Conservation (phyloP, 345 rosid genomes). For the Gossypium sturtianum region DNA sequence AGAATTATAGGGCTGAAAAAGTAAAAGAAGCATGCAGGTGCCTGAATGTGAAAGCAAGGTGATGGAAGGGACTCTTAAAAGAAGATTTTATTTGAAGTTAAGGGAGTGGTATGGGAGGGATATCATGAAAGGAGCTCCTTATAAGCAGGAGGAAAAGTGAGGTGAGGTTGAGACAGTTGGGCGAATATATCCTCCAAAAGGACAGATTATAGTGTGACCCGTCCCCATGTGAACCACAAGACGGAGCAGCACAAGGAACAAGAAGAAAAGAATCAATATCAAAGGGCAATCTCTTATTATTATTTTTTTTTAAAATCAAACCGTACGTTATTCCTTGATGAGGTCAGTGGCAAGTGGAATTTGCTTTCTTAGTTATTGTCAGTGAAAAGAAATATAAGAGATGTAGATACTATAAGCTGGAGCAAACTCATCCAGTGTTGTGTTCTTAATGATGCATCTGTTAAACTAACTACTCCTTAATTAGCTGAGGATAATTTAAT, state of each 20-base stretch:
- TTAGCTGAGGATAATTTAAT: no score
- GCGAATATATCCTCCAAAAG: background rate
- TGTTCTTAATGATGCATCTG: background rate
- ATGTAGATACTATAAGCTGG: background rate
- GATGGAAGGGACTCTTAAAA: no score
- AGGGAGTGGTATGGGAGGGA: background rate
- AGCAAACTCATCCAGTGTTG: background rate
- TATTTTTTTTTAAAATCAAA: background rate
- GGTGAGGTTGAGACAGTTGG: background rate
- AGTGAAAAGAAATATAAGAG: background rate
- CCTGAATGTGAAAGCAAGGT: background rate
- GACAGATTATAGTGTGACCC: background rate
- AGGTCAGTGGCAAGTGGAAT: background rate
- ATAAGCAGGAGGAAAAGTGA: background rate
- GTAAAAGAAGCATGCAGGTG: background rate
- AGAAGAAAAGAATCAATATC: background rate
- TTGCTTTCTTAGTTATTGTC: background rate
- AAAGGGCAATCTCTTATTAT: background rate
- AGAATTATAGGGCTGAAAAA: no score
- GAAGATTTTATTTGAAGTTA: background rate
- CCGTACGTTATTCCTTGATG: background rate
- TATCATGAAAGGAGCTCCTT: background rate
- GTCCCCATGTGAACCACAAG: background rate
- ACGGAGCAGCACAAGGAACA: background rate
- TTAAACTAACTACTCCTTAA: background rate